Evolutionary conservation across 129 eudicot genomes (phyloP).

Genomic region (Saposhnikovia divaricata): DNA sequence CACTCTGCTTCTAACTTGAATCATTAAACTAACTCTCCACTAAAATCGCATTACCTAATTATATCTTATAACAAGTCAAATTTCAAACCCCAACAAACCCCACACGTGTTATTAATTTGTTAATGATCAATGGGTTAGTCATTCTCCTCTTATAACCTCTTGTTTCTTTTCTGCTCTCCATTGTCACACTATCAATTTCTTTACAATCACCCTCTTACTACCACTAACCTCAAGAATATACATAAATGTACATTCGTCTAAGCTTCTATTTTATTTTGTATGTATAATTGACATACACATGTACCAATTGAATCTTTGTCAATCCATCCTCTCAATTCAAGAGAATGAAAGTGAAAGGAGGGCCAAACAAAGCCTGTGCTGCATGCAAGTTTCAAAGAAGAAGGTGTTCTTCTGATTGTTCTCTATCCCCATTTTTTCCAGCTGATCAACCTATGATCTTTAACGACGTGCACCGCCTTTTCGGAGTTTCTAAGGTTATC

Average conservation of each 20-base stretch:
- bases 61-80: neutral
- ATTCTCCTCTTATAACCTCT: neutral
- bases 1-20: neutral
- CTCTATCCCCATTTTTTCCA: constrained; percentile 67
- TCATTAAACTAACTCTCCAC: neutral
- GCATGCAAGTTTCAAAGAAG: constrained; percentile 77
- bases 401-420: constrained; percentile 38
- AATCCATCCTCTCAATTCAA: neutral
- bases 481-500: constrained; percentile 52
- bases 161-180: neutral
- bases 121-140: neutral
- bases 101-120: constrained; percentile 10
- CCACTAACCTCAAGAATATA: neutral
- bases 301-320: neutral
- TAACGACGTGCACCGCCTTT: constrained; percentile 54
- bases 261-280: too few relatives aligned
- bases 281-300: neutral
- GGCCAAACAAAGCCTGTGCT: constrained; percentile 66
- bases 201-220: neutral
- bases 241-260: too few relatives aligned
- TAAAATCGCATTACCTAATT: neutral
- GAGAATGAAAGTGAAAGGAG: constrained; percentile 30
- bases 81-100: constrained; percentile 5
- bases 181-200: neutral
- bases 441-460: constrained; percentile 48